Percentiles rank a stretch among this genome's conserved stretches.
phyloP scores from a whole-genome alignment of 148 eudicot genomes.

The Chenopodium quinoa region DNA sequence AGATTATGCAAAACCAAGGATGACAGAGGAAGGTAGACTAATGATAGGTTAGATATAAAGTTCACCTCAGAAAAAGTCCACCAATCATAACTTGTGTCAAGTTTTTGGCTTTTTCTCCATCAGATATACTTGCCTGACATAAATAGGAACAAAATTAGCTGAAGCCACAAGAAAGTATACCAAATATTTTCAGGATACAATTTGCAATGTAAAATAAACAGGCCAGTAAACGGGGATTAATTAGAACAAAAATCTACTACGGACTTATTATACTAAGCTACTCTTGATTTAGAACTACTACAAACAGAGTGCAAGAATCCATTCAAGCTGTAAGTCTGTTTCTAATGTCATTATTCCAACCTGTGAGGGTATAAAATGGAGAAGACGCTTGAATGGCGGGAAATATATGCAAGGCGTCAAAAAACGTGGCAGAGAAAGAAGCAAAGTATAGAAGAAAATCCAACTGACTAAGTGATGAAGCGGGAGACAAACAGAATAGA shows the following conservation, averaged over 20 bases:
- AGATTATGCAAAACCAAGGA: background rate
- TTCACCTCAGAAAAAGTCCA: constrained; percentile 87
- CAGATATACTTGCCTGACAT: constrained; percentile 75
- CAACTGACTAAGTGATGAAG: background rate
- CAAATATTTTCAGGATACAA: background rate
- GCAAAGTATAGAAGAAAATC: background rate
- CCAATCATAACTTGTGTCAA: constrained; percentile 70
- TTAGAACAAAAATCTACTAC: background rate
- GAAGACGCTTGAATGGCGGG: background rate
- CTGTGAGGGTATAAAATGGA: background rate
- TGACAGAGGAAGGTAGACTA: background rate
- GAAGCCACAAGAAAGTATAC: constrained; percentile 9
- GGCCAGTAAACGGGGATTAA: background rate
- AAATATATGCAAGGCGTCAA: background rate
- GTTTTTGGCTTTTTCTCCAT: constrained; percentile 66
- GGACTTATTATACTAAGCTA: background rate
- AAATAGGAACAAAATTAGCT: background rate
- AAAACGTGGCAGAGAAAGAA: background rate
- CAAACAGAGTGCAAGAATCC: background rate
- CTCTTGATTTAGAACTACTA: background rate
- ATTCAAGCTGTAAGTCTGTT: background rate
- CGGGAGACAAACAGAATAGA: no score
- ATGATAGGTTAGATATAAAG: background rate
- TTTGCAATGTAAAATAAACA: background rate
- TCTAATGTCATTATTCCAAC: background rate